These are phyloP conservation scores for Mucor circinelloides DNA, from an alignment of 371 early-diverging fungal species.

Conservation along the genomic window DNA sequence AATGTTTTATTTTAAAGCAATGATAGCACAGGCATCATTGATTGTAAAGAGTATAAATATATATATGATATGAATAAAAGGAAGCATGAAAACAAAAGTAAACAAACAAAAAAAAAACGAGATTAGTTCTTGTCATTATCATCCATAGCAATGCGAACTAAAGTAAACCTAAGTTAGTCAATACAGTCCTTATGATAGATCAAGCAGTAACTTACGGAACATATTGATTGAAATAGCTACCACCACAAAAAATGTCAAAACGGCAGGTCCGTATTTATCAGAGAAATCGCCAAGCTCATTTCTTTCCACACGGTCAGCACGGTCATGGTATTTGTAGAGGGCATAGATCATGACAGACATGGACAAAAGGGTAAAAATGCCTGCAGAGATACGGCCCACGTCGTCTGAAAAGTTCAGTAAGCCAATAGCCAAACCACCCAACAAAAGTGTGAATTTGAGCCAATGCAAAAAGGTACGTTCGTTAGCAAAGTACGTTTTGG, in stretches of 20 bases:
- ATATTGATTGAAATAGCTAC: constrained; percentile 82
- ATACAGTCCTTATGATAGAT: not conserved
- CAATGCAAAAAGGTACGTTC: constrained; percentile 95
- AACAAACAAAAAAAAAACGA: not conserved
- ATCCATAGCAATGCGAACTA: constrained; percentile 7
- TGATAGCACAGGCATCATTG: not conserved
- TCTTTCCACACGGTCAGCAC: constrained; percentile 67
- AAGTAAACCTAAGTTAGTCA: not conserved
- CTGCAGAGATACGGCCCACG: constrained; percentile 67
- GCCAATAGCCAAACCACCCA: constrained; percentile 74
- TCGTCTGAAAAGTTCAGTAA: constrained; percentile 77
- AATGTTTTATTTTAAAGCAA: not conserved
- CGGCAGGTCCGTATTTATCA: constrained; percentile 71
- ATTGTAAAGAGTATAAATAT: not conserved
- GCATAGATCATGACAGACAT: constrained; percentile 84
- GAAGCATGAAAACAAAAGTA: not conserved
- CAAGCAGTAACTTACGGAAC: constrained; percentile 67
- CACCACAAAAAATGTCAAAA: constrained; percentile 77
- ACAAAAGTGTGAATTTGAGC: constrained; percentile 67
- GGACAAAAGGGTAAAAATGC: constrained; percentile 69
- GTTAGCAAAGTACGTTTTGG: constrained; percentile 97
- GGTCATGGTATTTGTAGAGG: constrained; percentile 82
- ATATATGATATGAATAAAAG: not conserved
- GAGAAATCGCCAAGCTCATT: constrained; percentile 66
- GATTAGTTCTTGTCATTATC: not conserved